A percentile compares a stretch with the other conserved stretches of the same genome.
These are phyloP conservation scores for Hortaea sp. DNA, from an alignment of 2,329 filamentous ascomycete species.

Conservation along the genomic window DNA sequence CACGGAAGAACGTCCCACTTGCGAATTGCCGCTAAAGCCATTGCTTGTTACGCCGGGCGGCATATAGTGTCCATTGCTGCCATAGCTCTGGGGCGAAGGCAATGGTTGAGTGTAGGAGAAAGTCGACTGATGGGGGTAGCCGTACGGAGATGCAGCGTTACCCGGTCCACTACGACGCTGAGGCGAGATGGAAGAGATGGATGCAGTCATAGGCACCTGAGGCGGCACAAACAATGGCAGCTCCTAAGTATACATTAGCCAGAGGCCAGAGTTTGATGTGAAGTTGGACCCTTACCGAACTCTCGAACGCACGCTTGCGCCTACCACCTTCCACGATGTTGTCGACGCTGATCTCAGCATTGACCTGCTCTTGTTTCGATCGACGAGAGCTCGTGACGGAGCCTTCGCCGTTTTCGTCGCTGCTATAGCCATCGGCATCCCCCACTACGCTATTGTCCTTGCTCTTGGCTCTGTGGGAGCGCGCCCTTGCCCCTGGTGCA, in stretches of 20 bases:
- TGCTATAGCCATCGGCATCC: conserved; percentile 73
- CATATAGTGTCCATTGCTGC: conserved; percentile 18
- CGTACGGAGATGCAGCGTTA: conserved; percentile 63
- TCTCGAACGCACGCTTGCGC: conserved; percentile 87
- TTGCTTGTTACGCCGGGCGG: conserved; percentile 14
- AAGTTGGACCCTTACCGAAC: conserved; percentile 63
- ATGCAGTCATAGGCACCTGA: conserved; percentile 86
- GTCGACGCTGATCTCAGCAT: conserved; percentile 93
- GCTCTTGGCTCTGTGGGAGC: conserved; percentile 43
- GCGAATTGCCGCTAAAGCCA: conserved; percentile 7
- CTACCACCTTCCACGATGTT: conserved; percentile 97
- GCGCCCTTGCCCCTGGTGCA: conserved; percentile 46
- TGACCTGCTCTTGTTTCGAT: conserved; percentile 73
- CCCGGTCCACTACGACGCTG: conserved; percentile 68
- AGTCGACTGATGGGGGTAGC: conserved; percentile 65
- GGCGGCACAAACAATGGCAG: conserved; percentile 88
- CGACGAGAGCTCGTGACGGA: conserved; percentile 63
- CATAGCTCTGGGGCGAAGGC: conserved; percentile 74
- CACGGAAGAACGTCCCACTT: conserved; percentile 37
- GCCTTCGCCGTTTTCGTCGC: conserved; percentile 70
- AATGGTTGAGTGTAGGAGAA: conserved; percentile 69
- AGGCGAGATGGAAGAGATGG: conserved; percentile 93
- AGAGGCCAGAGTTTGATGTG: background rate
- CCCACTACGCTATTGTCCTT: conserved; percentile 42
- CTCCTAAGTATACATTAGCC: conserved; percentile 50